Conservation (phyloP, 2,329 filamentous ascomycete species). For the Colletotrichum cuscutae region DNA sequence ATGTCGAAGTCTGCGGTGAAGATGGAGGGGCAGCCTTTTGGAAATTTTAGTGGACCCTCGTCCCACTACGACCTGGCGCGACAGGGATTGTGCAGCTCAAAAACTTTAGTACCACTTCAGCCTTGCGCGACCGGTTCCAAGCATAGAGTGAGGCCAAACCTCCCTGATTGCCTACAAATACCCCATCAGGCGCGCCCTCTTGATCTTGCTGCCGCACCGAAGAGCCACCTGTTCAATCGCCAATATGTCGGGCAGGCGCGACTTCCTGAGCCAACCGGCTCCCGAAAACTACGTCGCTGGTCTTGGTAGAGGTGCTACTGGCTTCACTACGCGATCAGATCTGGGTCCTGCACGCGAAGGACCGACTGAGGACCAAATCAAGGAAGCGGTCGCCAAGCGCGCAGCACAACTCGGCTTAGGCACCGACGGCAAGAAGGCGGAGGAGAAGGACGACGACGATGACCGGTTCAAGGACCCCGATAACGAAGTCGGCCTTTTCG, state of each 20-base stretch:
- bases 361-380: slow-evolving; percentile 97
- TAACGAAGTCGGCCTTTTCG: slow-evolving; percentile 95
- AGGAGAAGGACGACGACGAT: slow-evolving; percentile 76
- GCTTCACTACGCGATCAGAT: slow-evolving; percentile 97
- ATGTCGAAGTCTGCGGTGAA: slow-evolving; percentile 33
- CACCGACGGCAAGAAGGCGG: slow-evolving; percentile 75
- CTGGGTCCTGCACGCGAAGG: slow-evolving; percentile 94
- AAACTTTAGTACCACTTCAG: slow-evolving; percentile 35
- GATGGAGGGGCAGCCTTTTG: slow-evolving; percentile 36
- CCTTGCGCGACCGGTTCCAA: slow-evolving; percentile 25
- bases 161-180: not conserved
- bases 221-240: slow-evolving; percentile 10
- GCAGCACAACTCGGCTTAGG: slow-evolving; percentile 83
- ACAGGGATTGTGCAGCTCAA: slow-evolving; percentile 33
- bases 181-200: not conserved
- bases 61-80: slow-evolving; percentile 14
- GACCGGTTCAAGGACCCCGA: slow-evolving; percentile 95
- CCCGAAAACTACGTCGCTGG: slow-evolving; percentile 94
- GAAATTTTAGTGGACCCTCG: slow-evolving; percentile 35
- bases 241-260: slow-evolving; percentile 72
- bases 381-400: slow-evolving; percentile 94
- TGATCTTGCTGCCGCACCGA: not conserved
- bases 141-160: slow-evolving; percentile 4
- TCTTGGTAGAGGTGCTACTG: slow-evolving; percentile 96
- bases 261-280: slow-evolving; percentile 89